Base-by-base conservation (phyloP, 2,329 filamentous ascomycete species). In the Neoarthrinium moseri region DNA sequence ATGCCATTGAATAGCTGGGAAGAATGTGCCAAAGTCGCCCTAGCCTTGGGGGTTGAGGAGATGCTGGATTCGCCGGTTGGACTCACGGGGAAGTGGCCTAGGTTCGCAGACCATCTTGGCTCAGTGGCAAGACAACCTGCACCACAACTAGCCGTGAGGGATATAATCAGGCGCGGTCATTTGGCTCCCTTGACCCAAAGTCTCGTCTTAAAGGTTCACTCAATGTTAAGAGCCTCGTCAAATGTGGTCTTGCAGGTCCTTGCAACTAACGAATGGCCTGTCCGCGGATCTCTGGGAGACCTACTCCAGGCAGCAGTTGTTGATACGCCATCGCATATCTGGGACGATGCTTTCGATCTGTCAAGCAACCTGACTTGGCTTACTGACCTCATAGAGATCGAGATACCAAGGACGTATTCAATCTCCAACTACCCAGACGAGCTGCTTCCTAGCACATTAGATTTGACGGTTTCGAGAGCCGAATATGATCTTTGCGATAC, bases 1-100 rank as follows among this genome's bases (percentile, higher is more conserved):
- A 79, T 80, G 75, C 75, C 75, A 0, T 66, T 79, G 13, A 80
- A 79, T 46, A 69, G 65, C 45, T 79, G 74, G 76, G 69, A 71
- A 7, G 76, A 80, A 53, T 77, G 73, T 41, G 75, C 75, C 15
- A 79, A 79, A 51, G 72, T 80, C 8, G 74, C 72, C 3, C 70
- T 74, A 0, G 74, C 74, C 0, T 63, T 80, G 2, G 75, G 76
- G 0, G 61, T 79, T 0, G 74, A 74, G 24, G 58, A 66, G 3
- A 67, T 71, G 47, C 65, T 80, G 1, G 70, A 75, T n/a, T 56
- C 65, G 6, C 55, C 62, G 0, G 63, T 77, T 0, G 52, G 60
- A 0, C 60, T 73, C 0, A 64, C 67, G 7, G 59, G 59, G 3
- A 63, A 60, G 4, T 79, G 75, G 76, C 60, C 65, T 4, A 67